Conservation (phyloP, 176 grass and related monocot genomes). For the Lolium rigidum region DNA sequence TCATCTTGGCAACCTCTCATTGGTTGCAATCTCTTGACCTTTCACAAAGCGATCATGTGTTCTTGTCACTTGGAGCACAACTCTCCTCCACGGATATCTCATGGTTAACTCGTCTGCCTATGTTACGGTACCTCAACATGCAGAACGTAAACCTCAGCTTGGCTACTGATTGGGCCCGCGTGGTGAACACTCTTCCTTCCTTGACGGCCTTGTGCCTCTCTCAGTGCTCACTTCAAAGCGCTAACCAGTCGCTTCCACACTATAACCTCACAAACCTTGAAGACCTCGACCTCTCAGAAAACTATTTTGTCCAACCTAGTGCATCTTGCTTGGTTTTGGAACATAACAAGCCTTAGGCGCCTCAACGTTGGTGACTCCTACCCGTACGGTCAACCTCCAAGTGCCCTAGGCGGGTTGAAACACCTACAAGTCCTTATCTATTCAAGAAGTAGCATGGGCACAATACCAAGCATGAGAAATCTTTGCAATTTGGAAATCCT, state of each 20-base stretch:
- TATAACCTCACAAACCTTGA: constrained; percentile 9
- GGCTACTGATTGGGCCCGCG: background rate
- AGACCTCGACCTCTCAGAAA: background rate
- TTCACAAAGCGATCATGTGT: no score
- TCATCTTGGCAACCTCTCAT: constrained; percentile 12
- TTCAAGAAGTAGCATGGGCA: background rate
- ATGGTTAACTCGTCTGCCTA: background rate
- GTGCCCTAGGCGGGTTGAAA: background rate
- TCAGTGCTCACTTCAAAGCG: background rate
- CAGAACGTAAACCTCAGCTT: background rate
- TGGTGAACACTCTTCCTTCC: background rate
- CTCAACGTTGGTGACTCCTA: background rate
- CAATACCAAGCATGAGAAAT: background rate
- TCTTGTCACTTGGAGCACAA: no score
- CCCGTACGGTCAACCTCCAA: background rate
- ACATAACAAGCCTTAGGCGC: constrained; percentile 21
- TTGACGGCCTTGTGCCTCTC: background rate
- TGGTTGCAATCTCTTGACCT: constrained; percentile 12
- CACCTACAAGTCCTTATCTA: background rate
- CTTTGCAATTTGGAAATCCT: constrained; percentile 34
- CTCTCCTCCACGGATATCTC: background rate
- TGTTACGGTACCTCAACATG: background rate
- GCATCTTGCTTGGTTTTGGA: constrained; percentile 52
- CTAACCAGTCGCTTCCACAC: background rate
- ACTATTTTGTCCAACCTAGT: background rate